Conservation (phyloP, 148 eudicot genomes). For the Hydrangea macrophylla region DNA sequence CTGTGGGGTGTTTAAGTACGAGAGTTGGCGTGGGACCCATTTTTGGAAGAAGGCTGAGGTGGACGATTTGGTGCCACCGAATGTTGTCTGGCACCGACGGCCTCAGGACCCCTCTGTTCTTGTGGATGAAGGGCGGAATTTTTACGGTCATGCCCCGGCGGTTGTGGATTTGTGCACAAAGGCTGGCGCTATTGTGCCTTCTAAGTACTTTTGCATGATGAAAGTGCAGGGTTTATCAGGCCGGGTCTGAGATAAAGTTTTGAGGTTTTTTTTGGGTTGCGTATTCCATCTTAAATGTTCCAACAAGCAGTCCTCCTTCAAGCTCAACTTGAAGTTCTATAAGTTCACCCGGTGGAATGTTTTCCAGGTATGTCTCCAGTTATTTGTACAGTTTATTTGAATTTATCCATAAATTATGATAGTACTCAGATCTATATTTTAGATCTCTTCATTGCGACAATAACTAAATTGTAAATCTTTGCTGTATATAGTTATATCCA, state of each 20-base stretch:
- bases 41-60: constrained; percentile 79
- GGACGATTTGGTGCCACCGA: constrained; percentile 80
- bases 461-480: too few species aligned
- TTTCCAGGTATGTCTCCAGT: not conserved
- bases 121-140: constrained; percentile 50
- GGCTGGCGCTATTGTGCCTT: constrained; percentile 56
- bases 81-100: constrained; percentile 63
- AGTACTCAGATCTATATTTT: not conserved
- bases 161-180: constrained; percentile 81
- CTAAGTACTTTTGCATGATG: constrained; percentile 73
- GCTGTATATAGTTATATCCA: not conserved
- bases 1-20: constrained; percentile 87
- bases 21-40: constrained; percentile 70
- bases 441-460: not conserved
- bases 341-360: not conserved
- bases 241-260: constrained; percentile 23
- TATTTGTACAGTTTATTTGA: not conserved
- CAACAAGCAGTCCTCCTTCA: not conserved
- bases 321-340: constrained; percentile 8
- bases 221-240: constrained; percentile 65
- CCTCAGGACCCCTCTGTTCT: constrained; percentile 81
- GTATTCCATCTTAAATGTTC: not conserved
- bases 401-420: not conserved
- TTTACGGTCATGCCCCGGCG: constrained; percentile 93
- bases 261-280: not conserved